These are phyloP conservation scores for Cytospora mali DNA, from an alignment of 2,329 filamentous ascomycete species.

Conservation along the genomic window DNA sequence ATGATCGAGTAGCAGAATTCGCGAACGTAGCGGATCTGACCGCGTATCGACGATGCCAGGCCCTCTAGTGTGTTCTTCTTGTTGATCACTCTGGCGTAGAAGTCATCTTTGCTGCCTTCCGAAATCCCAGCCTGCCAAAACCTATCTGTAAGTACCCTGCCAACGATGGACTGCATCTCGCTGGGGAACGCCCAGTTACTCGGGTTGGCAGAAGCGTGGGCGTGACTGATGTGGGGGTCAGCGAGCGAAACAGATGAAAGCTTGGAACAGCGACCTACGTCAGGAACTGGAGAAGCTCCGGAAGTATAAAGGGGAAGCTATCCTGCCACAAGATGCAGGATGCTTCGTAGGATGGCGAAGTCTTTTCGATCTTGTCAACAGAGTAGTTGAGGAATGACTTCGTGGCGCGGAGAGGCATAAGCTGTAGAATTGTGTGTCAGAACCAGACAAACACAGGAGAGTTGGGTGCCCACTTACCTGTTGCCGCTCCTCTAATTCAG, in stretches of 20 bases:
- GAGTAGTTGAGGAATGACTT: slow-evolving; percentile 93
- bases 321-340: slow-evolving; percentile 85
- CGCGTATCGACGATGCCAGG: slow-evolving; percentile 89
- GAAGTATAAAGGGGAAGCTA: slow-evolving; percentile 79
- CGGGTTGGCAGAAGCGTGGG: slow-evolving; percentile 88
- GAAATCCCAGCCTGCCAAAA: slow-evolving; percentile 99
- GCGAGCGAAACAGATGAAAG: background rate
- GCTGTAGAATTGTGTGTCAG: slow-evolving; percentile 40
- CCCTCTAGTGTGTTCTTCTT: slow-evolving; percentile 91
- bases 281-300: slow-evolving; percentile 80
- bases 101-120: slow-evolving; percentile 92
- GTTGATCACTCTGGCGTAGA: slow-evolving; percentile 87
- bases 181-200: slow-evolving; percentile 77
- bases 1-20: slow-evolving; percentile 94
- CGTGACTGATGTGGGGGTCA: slow-evolving; percentile 61
- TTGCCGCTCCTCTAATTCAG: slow-evolving; percentile 74
- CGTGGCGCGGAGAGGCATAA: slow-evolving; percentile 79
- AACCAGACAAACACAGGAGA: no score
- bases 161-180: slow-evolving; percentile 77
- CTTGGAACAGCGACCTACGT: slow-evolving; percentile 48
- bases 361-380: slow-evolving; percentile 82
- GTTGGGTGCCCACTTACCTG: slow-evolving; percentile 50
- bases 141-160: slow-evolving; percentile 84
- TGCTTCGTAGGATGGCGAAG: slow-evolving; percentile 71
- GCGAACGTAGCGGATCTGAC: slow-evolving; percentile 83